Evolutionary conservation across 2,329 filamentous ascomycete species (phyloP), one percentile per base, ranked within the genome.

Genomic region (Pseudogymnoascus sp.): DNA sequence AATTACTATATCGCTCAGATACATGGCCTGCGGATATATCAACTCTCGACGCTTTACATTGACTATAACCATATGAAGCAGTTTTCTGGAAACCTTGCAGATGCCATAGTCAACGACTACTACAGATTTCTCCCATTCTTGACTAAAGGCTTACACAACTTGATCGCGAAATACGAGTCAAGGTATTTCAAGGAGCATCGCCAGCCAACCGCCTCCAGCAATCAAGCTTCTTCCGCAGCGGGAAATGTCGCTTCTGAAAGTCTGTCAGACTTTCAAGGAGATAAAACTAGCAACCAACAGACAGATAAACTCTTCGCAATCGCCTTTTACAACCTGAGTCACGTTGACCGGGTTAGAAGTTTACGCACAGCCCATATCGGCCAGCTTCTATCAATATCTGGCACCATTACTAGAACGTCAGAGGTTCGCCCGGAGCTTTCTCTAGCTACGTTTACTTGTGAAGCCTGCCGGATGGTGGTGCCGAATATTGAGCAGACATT

Each of bases 401-500:
- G 94, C 58, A 99, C 94, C 0, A 93, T 96, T 29, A 99, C 94
- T 1, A 85, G 94, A 73, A 99, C 94, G 5, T 99, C 94, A 8
- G 94, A 99, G 80, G 94, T 99, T 25, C 86, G 94, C 35, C 94
- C 94, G 0, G 94, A 99, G 75, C 78, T 99, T 64, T 95, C 92
- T 2, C 80, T 96, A 21, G 94, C 90, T 5, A 97, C 94, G 0
- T 99, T 99, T 71, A 85, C 88, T 62, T 99, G 94, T 75, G 90
- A 97, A 74, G 85, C 83, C 58, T 99, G 94, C 78, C 89, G 90
- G 67, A 87, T 86, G 2, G 86, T 92, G 1, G 85, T 96, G 5
- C 87, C 90, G 38, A 95, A 97, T 72, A 87, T 99, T 29, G 94
- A 99, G 76, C 94, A 99, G 77, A 96, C 91, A 0, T 99, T 99